Evolutionary conservation across 768 basidiomycete genomes (phyloP).

Genomic region (Suillus alpinus): DNA sequence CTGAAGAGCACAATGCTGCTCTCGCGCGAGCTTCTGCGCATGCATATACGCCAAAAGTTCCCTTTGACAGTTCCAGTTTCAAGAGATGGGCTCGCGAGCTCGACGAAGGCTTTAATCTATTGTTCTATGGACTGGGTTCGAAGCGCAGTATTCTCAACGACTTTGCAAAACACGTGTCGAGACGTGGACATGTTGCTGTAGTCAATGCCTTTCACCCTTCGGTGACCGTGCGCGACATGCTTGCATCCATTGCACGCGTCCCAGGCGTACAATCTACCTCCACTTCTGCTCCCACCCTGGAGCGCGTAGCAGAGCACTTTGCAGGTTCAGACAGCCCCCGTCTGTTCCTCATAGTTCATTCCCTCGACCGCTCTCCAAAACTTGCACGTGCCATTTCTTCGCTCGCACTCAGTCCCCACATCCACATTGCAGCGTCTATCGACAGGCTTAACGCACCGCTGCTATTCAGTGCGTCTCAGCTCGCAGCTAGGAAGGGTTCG

Average conservation of each 20-base stretch:
- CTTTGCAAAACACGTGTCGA: slow-evolving; percentile 63
- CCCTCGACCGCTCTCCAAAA: slow-evolving; percentile 75
- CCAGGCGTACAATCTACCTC: slow-evolving; percentile 18
- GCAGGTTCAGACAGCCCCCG: slow-evolving; percentile 30
- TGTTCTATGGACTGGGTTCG: slow-evolving; percentile 89
- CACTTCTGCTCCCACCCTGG: slow-evolving; percentile 40
- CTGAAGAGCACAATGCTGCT: slow-evolving; percentile 52
- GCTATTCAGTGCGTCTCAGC: slow-evolving; percentile 76
- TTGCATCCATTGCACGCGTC: slow-evolving; percentile 52
- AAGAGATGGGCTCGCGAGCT: slow-evolving; percentile 70
- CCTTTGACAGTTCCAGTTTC: slow-evolving; percentile 35
- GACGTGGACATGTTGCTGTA: slow-evolving; percentile 68
- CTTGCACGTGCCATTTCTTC: slow-evolving; percentile 66
- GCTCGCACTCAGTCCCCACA: slow-evolving; percentile 67
- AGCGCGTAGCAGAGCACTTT: slow-evolving; percentile 69
- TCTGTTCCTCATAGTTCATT: slow-evolving; percentile 84
- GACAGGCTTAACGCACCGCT: slow-evolving; percentile 85
- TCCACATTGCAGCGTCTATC: slow-evolving; percentile 82
- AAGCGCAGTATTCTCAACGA: slow-evolving; percentile 75
- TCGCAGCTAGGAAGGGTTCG: slow-evolving; percentile 47
- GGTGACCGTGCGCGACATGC: slow-evolving; percentile 65
- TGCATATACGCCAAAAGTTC: slow-evolving; percentile 18
- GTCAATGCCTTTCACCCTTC: slow-evolving; percentile 76
- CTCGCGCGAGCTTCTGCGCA: slow-evolving; percentile 17
- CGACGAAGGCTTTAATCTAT: slow-evolving; percentile 78